Base-by-base conservation (phyloP, 768 basidiomycete species). In the Inosperma sp. region DNA sequence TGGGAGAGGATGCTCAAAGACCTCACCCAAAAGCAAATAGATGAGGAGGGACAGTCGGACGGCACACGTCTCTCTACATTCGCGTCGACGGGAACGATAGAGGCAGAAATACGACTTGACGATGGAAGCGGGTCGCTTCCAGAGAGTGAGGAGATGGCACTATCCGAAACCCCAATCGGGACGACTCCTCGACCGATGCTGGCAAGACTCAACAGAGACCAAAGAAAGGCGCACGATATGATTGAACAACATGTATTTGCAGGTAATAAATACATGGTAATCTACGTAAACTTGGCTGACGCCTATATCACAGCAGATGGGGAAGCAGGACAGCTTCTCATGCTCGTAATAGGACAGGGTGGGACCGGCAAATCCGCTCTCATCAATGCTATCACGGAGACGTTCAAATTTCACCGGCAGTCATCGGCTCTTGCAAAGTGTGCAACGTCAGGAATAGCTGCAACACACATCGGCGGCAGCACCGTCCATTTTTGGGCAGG, bases 361-460 rank as follows among this genome's bases (percentile, higher is more conserved):
- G 75, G 77, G 0, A 72, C 70, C 0, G 75, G 78, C 0, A 79
- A 79, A 49, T 72, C 74, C 0, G 62, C 57, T 2, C 46, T 75
- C 0, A 75, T 78, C 9, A 56, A 71, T 23, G 65, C 66, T 0
- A 62, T 78, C 0, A 69, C 71, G 0, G 54, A 71, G 3, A 56
- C 62, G 2, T 78, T 78, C 40, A 41, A 25, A 1, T 16, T 14
- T 4, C 40, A 36, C 8, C 51, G 55, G 0, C 46, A 45, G 7
- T 2, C 2, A 0, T 10, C 48, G 5, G 16, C 57, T 0, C 55
- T 78, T 0, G 53, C 67, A 0, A 77, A 72, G 49, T 59, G 67
- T 0, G 75, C 71, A 0, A 67, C 68, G 3, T 71, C 72, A 0
- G 74, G 76, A 0, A 62, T 78, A 2, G 72, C 75, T 1, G 69